phyloP scores from a whole-genome alignment of 1,139 yeast genomes.

The Keqinozyma sinolaborantium region DNA sequence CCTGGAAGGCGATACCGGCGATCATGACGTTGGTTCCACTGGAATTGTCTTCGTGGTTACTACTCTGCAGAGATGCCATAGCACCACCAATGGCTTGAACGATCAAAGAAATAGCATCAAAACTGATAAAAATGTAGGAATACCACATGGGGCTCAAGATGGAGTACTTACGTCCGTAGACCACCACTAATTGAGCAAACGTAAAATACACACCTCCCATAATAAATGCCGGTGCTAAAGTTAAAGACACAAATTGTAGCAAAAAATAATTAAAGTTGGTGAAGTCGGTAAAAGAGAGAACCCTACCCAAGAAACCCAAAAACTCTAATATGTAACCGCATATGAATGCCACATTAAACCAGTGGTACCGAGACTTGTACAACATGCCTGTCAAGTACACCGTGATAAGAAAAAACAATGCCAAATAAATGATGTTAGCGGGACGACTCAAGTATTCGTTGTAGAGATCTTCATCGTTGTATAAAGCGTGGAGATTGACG shows the following conservation, averaged over 20 bases:
- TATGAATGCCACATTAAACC: constrained; percentile 28
- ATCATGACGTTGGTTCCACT: constrained; percentile 35
- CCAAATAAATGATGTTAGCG: constrained; percentile 29
- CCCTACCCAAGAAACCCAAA: constrained; percentile 69
- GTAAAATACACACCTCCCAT: constrained; percentile 39
- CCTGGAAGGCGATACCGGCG: constrained; percentile 38
- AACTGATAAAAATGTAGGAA: constrained; percentile 31
- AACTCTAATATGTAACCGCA: constrained; percentile 33
- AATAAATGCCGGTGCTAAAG: constrained; percentile 37
- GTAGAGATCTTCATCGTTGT: constrained; percentile 24
- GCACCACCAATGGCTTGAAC: constrained; percentile 40
- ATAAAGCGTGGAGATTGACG: constrained; percentile 27
- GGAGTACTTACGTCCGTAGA: constrained; percentile 24
- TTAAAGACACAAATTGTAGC: constrained; percentile 31
- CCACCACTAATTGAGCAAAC: constrained; percentile 29
- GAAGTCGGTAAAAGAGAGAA: constrained; percentile 38
- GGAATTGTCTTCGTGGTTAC: constrained; percentile 12
- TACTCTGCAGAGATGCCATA: constrained; percentile 24
- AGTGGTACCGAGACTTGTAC: constrained; percentile 21
- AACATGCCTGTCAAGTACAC: constrained; percentile 16
- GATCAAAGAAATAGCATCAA: constrained; percentile 29
- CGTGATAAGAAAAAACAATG: constrained; percentile 22
- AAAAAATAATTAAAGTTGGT: constrained; percentile 20
- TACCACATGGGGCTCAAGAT: constrained; percentile 29
- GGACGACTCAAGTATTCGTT: constrained; percentile 19